phyloP scores from a whole-genome alignment of 2,329 filamentous ascomycete genomes.

The Colletotrichum magnum region DNA sequence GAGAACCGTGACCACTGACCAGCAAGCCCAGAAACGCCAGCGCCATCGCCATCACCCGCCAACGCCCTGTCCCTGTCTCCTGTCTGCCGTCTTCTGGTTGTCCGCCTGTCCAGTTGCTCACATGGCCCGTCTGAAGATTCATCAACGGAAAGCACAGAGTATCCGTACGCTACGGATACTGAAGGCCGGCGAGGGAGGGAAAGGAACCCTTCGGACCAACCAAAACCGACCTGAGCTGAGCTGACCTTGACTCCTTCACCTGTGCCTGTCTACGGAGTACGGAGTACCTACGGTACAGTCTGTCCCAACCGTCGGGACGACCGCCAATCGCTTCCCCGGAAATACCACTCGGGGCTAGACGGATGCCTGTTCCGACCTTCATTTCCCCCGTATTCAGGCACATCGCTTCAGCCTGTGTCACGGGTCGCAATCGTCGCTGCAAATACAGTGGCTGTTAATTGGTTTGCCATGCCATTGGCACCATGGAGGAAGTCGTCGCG shows the following conservation, averaged over 20 bases:
- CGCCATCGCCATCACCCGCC: not conserved
- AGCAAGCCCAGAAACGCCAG: not conserved
- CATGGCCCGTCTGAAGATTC: slow-evolving; percentile 15
- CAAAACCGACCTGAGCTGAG: slow-evolving; percentile 16
- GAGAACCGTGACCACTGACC: slow-evolving; percentile 19
- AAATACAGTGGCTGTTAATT: slow-evolving; percentile 35
- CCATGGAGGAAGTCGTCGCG: slow-evolving; percentile 11
- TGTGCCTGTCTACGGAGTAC: not conserved
- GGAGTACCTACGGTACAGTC: not conserved
- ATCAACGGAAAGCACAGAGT: too few relatives aligned
- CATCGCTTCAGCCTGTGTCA: slow-evolving; percentile 28
- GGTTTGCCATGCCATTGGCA: slow-evolving; percentile 28
- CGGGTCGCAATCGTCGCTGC: slow-evolving; percentile 30
- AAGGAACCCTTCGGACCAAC: slow-evolving; percentile 29
- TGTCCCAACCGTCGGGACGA: slow-evolving; percentile 33
- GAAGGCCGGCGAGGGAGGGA: too few relatives aligned
- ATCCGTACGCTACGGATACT: too few relatives aligned
- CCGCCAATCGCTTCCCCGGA: slow-evolving; percentile 37
- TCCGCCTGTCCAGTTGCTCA: slow-evolving; percentile 29
- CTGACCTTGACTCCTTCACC: too few relatives aligned
- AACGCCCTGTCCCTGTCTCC: slow-evolving; percentile 30
- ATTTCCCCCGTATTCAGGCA: slow-evolving; percentile 21
- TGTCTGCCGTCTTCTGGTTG: not conserved
- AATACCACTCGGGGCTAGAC: slow-evolving; percentile 20
- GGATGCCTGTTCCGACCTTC: slow-evolving; percentile 26